Percentiles rank a stretch among this genome's conserved stretches.
Conservation (phyloP, 2,329 filamentous ascomycete genomes). For the Fusarium sp. region DNA sequence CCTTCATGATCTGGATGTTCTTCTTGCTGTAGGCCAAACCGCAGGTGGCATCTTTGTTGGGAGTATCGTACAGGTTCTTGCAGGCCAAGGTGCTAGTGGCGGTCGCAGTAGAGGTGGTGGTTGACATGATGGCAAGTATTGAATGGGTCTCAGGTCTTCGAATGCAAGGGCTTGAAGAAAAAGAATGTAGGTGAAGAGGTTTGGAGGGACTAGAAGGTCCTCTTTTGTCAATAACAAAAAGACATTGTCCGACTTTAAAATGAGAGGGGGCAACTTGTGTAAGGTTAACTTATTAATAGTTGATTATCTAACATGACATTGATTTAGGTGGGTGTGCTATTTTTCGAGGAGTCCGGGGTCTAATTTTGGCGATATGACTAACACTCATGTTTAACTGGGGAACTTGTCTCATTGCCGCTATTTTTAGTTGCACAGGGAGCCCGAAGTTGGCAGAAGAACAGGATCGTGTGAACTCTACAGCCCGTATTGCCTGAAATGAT, state of each 20-base stretch:
- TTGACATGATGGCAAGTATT: conserved; percentile 7
- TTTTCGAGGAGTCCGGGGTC: not conserved
- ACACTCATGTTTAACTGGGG: not conserved
- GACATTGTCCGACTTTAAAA: not conserved
- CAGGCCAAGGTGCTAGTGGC: conserved; percentile 3
- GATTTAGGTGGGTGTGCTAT: not conserved
- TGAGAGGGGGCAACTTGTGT: not conserved
- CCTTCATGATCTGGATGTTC: conserved; percentile 55
- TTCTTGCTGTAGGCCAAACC: conserved; percentile 54
- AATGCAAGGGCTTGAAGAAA: not conserved
- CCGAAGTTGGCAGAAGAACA: too few relatives aligned
- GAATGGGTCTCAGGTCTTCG: not conserved
- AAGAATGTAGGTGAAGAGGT: not conserved
- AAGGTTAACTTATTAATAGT: not conserved
- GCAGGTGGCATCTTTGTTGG: conserved; percentile 57
- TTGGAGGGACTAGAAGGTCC: not conserved
- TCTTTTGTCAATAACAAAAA: not conserved
- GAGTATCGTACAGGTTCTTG: conserved; percentile 53
- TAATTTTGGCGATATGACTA: not conserved
- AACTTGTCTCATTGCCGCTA: not conserved
- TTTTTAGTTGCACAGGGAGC: not conserved
- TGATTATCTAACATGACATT: not conserved
- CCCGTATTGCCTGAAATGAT: too few relatives aligned
- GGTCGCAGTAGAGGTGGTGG: not conserved
- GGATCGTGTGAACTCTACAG: too few relatives aligned